These are phyloP conservation scores for Teunomyces kruisii DNA, from an alignment of 805 yeast genomes.

Conservation along the genomic window DNA sequence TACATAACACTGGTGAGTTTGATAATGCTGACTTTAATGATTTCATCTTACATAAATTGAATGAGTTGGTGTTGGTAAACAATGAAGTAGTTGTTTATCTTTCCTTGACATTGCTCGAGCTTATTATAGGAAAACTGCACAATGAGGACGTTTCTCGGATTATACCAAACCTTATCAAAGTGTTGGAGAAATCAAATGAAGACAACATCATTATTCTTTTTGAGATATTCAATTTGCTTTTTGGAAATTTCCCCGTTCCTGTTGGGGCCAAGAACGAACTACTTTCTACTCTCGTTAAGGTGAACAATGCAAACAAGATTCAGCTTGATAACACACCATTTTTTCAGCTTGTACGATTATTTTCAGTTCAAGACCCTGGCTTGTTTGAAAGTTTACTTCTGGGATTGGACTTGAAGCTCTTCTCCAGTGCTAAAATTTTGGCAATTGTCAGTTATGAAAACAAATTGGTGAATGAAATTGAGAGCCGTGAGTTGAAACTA, in stretches of 20 bases:
- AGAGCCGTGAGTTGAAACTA: constrained; percentile 28
- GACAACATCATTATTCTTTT: background rate
- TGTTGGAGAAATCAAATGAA: background rate
- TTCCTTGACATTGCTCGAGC: constrained; percentile 6
- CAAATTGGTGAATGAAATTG: constrained; percentile 18
- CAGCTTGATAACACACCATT: background rate
- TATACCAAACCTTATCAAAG: constrained; percentile 4
- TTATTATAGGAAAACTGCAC: constrained; percentile 8
- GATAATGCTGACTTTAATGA: constrained; percentile 13
- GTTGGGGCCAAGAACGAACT: background rate
- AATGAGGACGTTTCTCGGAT: constrained; percentile 7
- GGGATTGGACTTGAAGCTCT: constrained; percentile 17
- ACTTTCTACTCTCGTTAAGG: background rate
- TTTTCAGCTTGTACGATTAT: constrained; percentile 5
- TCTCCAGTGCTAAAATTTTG: constrained; percentile 30
- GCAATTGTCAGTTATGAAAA: constrained; percentile 27
- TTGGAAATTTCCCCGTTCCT: background rate
- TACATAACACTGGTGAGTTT: constrained; percentile 13
- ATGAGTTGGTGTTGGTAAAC: constrained; percentile 22
- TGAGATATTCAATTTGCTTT: background rate
- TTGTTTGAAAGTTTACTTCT: constrained; percentile 8
- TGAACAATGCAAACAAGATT: background rate
- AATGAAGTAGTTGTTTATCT: constrained; percentile 19
- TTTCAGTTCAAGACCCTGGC: constrained; percentile 6
- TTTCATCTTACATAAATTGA: constrained; percentile 18